Conservation (phyloP, 2,329 filamentous ascomycete species). For the Nakataea oryzae region DNA sequence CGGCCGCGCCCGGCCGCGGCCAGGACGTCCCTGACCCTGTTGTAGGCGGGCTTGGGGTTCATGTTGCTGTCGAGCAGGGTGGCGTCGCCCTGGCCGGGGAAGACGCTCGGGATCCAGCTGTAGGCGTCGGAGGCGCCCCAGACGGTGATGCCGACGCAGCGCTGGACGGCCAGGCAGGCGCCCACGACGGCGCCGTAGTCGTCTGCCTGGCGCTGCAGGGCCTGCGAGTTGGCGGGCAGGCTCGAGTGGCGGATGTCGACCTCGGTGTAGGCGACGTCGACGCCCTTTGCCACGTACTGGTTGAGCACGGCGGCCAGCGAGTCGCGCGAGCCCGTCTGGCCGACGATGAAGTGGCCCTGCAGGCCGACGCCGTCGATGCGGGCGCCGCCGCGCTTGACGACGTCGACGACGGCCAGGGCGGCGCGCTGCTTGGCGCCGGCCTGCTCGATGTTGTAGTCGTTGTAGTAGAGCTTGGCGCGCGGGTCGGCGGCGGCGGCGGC, state of each 20-base stretch:
- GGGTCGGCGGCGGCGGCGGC: slow-evolving; percentile 30
- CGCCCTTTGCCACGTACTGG: slow-evolving; percentile 26
- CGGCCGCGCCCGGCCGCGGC: slow-evolving; percentile 3
- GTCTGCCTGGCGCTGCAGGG: slow-evolving; percentile 31
- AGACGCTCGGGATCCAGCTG: slow-evolving; percentile 20
- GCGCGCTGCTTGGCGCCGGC: slow-evolving; percentile 19
- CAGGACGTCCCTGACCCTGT: slow-evolving; percentile 18
- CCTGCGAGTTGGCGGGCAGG: slow-evolving; percentile 30
- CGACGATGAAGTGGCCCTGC: slow-evolving; percentile 38
- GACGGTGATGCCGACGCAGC: slow-evolving; percentile 31
- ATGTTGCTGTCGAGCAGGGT: slow-evolving; percentile 25
- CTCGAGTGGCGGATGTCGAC: slow-evolving; percentile 34
- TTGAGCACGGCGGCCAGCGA: slow-evolving; percentile 25
- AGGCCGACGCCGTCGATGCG: slow-evolving; percentile 42
- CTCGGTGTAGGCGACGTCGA: slow-evolving; percentile 37
- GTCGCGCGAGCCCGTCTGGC: slow-evolving; percentile 25
- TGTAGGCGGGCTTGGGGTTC: slow-evolving; percentile 28
- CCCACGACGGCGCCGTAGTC: slow-evolving; percentile 31
- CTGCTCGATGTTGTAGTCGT: slow-evolving; percentile 40
- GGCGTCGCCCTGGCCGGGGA: slow-evolving; percentile 27
- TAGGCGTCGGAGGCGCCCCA: slow-evolving; percentile 30
- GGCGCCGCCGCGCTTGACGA: slow-evolving; percentile 19
- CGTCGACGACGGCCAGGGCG: slow-evolving; percentile 19
- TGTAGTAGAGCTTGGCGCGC: slow-evolving; percentile 37
- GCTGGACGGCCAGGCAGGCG: slow-evolving; percentile 23